Evolutionary conservation across 768 basidiomycete genomes (phyloP), one percentile per base, ranked within the genome.

Genomic region (Tephrocybe sp.): DNA sequence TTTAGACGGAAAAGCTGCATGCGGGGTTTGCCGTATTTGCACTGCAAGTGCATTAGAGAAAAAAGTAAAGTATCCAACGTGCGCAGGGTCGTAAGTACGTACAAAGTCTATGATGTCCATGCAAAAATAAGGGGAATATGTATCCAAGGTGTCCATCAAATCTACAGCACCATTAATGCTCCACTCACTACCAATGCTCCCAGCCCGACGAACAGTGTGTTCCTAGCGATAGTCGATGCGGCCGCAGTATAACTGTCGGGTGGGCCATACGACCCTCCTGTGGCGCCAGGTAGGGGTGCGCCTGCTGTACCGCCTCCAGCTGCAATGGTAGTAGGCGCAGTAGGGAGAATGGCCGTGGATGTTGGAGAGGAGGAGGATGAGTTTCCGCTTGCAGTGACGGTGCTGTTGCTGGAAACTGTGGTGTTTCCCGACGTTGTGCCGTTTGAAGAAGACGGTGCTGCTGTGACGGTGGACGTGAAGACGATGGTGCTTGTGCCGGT

Each of bases 191-290:
- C 63, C n/a, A 76, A 61, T 4, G 72, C 79, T n/a, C 70, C 68
- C 5, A 76, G 36, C 6, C 72, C 67, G 13, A 80, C 70, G 34
- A 78, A 49, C 12, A 77, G 51, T 5, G 74, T 67, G 51, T 78
- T 80, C 55, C 68, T 60, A 32, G 71, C 70, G 31, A 84, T 69
- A 1, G 72, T 66, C 2, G 69, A 57, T 6, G 80, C 87, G 11
- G 74, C 77, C 24, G 84, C 78, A 53, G 82, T 83, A 67, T 83
- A 89, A 44, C 72, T 64, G 59, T 90, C 87, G 39, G 75, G 73
- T 39, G 87, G 87, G n/a, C 87, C 87, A 52, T 75, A 85, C 28
- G 76, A 66, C 26, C 84, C 84, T 22, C 80, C 67, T 4, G 63
- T 54, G 40, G 71, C 66, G 18, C 86, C 87, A 21, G 87, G 87